Percentiles rank a stretch among this genome's conserved stretches.
Evolutionary conservation across 495 filamentous ascomycete species (phyloP).

Genomic region (Usnea hakonensis): DNA sequence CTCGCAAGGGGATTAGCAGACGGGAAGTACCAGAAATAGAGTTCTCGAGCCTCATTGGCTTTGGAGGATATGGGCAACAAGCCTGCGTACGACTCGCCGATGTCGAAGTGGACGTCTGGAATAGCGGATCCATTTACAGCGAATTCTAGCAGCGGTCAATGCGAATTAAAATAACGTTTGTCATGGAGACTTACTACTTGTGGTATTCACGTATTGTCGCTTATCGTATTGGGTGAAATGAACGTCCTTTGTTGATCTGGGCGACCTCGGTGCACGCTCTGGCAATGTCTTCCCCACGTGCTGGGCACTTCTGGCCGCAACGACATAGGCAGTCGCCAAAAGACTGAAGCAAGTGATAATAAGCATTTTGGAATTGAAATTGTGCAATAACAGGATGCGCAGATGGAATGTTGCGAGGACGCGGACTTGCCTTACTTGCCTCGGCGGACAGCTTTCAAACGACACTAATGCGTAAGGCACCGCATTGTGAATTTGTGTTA

Average conservation of each 20-base stretch:
- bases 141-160: slow-evolving; percentile 38
- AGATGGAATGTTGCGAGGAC: not conserved
- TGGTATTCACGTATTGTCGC: slow-evolving; percentile 14
- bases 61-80: slow-evolving; percentile 58
- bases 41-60: slow-evolving; percentile 43
- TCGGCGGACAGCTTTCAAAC: not conserved
- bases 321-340: slow-evolving; percentile 2
- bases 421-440: not conserved
- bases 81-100: slow-evolving; percentile 70
- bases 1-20: slow-evolving; percentile 41
- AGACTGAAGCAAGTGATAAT: slow-evolving; percentile 6
- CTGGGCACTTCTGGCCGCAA: slow-evolving; percentile 24
- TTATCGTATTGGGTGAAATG: slow-evolving; percentile 9
- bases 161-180: not conserved
- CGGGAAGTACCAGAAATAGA: slow-evolving; percentile 79
- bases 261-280: slow-evolving; percentile 13
- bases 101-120: slow-evolving; percentile 66
- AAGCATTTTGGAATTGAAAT: slow-evolving; percentile 6
- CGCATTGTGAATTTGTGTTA: too few species aligned
- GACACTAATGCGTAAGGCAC: not conserved
- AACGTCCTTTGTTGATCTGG: slow-evolving; percentile 9
- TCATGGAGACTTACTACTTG: slow-evolving; percentile 7
- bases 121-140: slow-evolving; percentile 58
- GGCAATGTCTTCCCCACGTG: slow-evolving; percentile 25
- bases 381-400: not conserved